Conservation (phyloP, 1,139 yeast species). For the Hyphopichia burtonii region DNA sequence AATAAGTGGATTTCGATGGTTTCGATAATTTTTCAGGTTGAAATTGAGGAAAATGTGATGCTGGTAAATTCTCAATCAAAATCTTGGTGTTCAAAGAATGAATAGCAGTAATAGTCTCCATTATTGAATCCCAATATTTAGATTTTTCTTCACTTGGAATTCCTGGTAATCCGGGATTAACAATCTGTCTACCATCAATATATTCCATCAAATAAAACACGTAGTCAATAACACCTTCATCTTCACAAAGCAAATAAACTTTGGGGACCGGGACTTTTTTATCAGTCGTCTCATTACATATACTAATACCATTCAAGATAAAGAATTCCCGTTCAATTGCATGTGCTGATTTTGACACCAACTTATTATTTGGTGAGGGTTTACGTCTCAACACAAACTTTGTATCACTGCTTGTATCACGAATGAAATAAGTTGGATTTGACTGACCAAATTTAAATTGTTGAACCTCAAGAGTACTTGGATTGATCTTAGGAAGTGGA, state of each 20-base stretch:
- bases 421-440: conserved; percentile 60
- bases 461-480: conserved; percentile 27
- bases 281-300: conserved; percentile 22
- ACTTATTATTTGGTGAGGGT: conserved; percentile 54
- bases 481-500: conserved; percentile 13
- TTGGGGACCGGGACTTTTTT: conserved; percentile 49
- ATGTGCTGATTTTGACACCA: conserved; percentile 62
- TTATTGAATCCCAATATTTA: conserved; percentile 49
- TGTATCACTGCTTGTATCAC: conserved; percentile 36
- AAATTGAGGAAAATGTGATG: conserved; percentile 47
- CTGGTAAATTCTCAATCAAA: conserved; percentile 46
- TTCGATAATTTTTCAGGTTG: conserved; percentile 25
- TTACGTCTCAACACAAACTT: conserved; percentile 57
- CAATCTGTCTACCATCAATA: conserved; percentile 58
- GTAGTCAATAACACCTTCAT: conserved; percentile 47
- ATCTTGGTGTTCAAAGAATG: conserved; percentile 51
- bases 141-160: conserved; percentile 21
- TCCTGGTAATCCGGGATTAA: conserved; percentile 51
- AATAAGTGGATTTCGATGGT: conserved; percentile 35
- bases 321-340: conserved; percentile 65
- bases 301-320: conserved; percentile 48
- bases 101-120: conserved; percentile 50
- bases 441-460: conserved; percentile 70
- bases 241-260: conserved; percentile 50
- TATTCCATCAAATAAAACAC: conserved; percentile 65